These are phyloP conservation scores for Lepidium sativum DNA, from an alignment of 345 rosid species.

Conservation along the genomic window DNA sequence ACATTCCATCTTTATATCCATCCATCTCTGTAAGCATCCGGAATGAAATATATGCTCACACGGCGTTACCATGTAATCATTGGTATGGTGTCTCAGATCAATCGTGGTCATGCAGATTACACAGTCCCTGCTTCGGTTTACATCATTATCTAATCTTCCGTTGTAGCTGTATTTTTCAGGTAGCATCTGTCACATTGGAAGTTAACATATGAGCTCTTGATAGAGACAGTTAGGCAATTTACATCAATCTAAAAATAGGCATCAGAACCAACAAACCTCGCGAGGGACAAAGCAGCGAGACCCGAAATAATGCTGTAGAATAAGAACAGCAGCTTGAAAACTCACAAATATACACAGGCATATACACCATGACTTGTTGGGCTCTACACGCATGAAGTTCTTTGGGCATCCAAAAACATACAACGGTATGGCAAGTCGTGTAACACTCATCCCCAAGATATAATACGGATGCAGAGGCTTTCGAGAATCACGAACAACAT, in stretches of 20 bases:
- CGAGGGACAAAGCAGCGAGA: slow-evolving; percentile 94
- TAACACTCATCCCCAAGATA: slow-evolving; percentile 78
- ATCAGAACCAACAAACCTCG: slow-evolving; percentile 51
- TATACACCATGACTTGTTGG: slow-evolving; percentile 78
- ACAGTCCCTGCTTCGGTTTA: slow-evolving; percentile 57
- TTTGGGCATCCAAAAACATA: slow-evolving; percentile 91
- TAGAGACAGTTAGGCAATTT: slow-evolving; percentile 59
- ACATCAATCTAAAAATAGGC: neutral
- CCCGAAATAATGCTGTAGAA: slow-evolving; percentile 92
- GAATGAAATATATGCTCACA: slow-evolving; percentile 95
- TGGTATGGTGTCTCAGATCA: slow-evolving; percentile 53
- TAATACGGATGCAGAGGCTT: slow-evolving; percentile 94
- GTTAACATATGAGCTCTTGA: slow-evolving; percentile 47
- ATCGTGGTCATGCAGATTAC: slow-evolving; percentile 94
- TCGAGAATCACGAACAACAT: slow-evolving; percentile 82
- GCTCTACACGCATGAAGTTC: slow-evolving; percentile 89
- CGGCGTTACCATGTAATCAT: slow-evolving; percentile 93
- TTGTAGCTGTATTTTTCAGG: slow-evolving; percentile 93
- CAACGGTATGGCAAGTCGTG: slow-evolving; percentile 80
- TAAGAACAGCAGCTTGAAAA: slow-evolving; percentile 78
- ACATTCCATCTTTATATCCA: slow-evolving; percentile 99
- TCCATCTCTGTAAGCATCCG: slow-evolving; percentile 95
- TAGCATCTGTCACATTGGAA: slow-evolving; percentile 51
- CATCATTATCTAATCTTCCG: slow-evolving; percentile 52
- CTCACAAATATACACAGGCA: slow-evolving; percentile 56